phyloP scores from a whole-genome alignment of 1,139 yeast species.

The Starmera stellimalicola region DNA sequence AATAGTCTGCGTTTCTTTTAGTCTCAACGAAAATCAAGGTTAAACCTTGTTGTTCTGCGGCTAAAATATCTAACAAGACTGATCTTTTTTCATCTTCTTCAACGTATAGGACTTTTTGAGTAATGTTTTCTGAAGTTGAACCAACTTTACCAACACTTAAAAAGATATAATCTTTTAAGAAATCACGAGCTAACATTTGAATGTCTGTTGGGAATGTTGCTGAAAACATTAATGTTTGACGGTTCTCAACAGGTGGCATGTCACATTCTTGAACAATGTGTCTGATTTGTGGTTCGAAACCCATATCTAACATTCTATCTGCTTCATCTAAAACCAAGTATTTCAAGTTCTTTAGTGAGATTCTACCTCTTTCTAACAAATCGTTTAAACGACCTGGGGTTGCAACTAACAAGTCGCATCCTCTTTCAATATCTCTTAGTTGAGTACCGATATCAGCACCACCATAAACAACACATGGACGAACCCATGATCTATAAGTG shows the following conservation, averaged over 20 bases:
- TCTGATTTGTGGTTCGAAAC: constrained; percentile 99
- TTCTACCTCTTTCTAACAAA: constrained; percentile 87
- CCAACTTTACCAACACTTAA: constrained; percentile 98
- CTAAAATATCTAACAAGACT: constrained; percentile 78
- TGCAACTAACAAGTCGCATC: constrained; percentile 93
- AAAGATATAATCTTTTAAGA: constrained; percentile 90
- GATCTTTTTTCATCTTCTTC: constrained; percentile 95
- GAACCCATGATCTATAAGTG: constrained; percentile 97
- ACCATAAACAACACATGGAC: constrained; percentile 94
- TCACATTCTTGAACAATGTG: constrained; percentile 96
- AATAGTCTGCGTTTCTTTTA: constrained; percentile 94
- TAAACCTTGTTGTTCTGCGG: constrained; percentile 60
- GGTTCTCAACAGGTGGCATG: constrained; percentile 83
- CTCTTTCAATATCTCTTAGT: constrained; percentile 82
- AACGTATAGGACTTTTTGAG: constrained; percentile 87
- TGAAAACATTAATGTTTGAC: constrained; percentile 97
- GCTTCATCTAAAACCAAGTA: constrained; percentile 97
- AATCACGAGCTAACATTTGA: constrained; percentile 94
- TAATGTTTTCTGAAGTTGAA: constrained; percentile 94
- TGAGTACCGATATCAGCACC: constrained; percentile 92
- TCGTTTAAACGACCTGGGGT: constrained; percentile 99
- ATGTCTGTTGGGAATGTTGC: constrained; percentile 98
- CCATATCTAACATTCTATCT: constrained; percentile 99
- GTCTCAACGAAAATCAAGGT: constrained; percentile 96
- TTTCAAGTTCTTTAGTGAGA: constrained; percentile 82